Conservation (phyloP, 371 early-diverging fungal species). For the Zopfochytrium polystomum region DNA sequence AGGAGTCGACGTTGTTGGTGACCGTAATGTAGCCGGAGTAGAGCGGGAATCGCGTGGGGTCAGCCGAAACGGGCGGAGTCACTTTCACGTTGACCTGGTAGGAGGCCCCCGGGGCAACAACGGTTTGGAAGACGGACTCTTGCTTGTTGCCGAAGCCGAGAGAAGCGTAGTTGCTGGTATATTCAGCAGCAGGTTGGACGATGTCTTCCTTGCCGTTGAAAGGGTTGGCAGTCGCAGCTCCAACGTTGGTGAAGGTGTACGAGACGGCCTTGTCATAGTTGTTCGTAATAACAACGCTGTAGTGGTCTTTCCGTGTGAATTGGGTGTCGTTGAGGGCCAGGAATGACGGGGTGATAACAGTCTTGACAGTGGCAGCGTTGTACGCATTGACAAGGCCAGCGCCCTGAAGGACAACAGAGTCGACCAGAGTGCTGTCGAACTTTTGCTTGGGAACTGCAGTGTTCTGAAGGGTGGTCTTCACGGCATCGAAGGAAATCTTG, state of each 20-base stretch:
- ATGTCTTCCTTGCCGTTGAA: constrained; percentile 21
- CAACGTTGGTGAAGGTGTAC: no score
- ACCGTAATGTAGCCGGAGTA: no score
- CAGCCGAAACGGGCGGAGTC: no score
- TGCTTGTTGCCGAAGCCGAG: constrained; percentile 24
- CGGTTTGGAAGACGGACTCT: no score
- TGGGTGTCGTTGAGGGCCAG: constrained; percentile 59
- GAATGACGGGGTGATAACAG: constrained; percentile 54
- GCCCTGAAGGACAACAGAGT: constrained; percentile 64
- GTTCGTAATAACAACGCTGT: constrained; percentile 55
- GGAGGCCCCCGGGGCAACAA: no score
- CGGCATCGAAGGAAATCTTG: constrained; percentile 1
- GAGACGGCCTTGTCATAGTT: constrained; percentile 50
- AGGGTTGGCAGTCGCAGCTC: constrained; percentile 29
- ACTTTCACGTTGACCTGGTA: no score
- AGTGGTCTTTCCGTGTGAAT: constrained; percentile 42
- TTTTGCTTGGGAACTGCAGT: constrained; percentile 48
- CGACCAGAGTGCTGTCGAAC: constrained; percentile 33
- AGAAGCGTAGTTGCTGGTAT: no score
- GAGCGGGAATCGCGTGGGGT: no score
- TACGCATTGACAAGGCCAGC: constrained; percentile 70
- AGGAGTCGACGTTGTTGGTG: no score
- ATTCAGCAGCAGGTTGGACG: constrained; percentile 3
- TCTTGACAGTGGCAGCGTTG: constrained; percentile 57
- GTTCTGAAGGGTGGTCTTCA: constrained; percentile 40